Evolutionary conservation across 352 stramenopile genomes (phyloP), one percentile per base, ranked within the genome.

Genomic region (Globisporangium nagaii): DNA sequence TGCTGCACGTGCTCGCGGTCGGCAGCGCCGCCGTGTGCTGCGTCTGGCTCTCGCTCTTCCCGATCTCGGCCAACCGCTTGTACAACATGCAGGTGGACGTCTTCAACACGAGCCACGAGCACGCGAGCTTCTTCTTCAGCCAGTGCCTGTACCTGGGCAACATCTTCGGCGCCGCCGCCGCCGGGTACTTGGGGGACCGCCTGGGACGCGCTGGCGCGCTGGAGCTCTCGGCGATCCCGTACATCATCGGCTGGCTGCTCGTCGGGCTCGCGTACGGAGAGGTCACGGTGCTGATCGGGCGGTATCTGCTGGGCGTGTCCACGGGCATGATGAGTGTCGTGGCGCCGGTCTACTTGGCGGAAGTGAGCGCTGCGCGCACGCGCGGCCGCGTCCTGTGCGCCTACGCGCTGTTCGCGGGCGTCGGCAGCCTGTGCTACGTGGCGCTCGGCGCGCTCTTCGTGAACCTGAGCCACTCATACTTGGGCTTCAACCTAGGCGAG

Each of bases 21-120:
- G 70, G 72, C 9, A 46, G 72, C 6, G 67, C 75, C 0, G 70
- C 69, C 19, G 40, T 87, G 13, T 73, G 70, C 19, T 71, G 57
- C 56, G 65, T 65, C 13, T 93, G 83, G 83, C 47, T 85, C 22
- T 57, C 63, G 44, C 67, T 89, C 36, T 93, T 90, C 66, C 83
- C 83, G 34, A 72, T 93, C 46, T 74, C 78, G 12, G 78, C 83
- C 10, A 71, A 53, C 27, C 63, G 80, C 8, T 71, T 93, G 10
- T 93, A 93, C 68, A 87, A 90, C 60, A 90, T 93, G 65, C 79
- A 93, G 60, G 78, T 93, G 44, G 79, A 93, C 54, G 71, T 90
- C 15, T 93, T 93, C 58, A 73, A 65, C 66, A 78, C 70, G n/a
- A 72, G 68, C 59, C 78, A 90, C 55, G 69, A 70, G 39, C 78